Evolutionary conservation across 1,284 basidiomycete species (phyloP).

Genomic region (Golubevia pallescens): DNA sequence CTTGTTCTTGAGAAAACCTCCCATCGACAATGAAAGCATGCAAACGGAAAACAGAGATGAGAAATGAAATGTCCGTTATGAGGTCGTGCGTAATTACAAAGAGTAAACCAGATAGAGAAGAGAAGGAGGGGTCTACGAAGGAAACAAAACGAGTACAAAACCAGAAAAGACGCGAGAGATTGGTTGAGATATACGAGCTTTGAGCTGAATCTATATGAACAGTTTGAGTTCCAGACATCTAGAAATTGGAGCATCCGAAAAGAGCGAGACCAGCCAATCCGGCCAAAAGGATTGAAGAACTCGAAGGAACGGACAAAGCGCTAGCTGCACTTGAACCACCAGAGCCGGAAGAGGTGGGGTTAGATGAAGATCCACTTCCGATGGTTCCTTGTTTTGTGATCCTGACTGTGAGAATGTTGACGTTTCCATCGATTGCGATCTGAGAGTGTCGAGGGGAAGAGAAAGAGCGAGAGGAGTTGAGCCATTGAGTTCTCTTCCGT

Average conservation of each 20-base stretch:
- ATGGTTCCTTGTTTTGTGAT: constrained; percentile 41
- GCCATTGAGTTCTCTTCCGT: background rate
- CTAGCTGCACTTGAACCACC: background rate
- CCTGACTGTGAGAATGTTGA: constrained; percentile 43
- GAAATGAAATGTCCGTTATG: too few species aligned
- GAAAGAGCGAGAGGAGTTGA: background rate
- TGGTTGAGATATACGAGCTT: too few species aligned
- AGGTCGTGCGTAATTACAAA: too few species aligned
- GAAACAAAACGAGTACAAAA: too few species aligned
- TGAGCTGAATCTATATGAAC: too few species aligned
- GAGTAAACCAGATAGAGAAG: too few species aligned
- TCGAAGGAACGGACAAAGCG: background rate
- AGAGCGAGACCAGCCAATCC: constrained; percentile 1
- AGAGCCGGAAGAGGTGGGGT: background rate
- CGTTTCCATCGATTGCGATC: constrained; percentile 45
- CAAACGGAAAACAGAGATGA: too few species aligned
- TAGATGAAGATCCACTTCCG: constrained; percentile 11
- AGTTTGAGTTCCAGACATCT: background rate
- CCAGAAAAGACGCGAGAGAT: too few species aligned
- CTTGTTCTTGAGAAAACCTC: too few species aligned
- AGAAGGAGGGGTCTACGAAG: too few species aligned
- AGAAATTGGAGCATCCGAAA: background rate
- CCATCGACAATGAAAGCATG: too few species aligned
- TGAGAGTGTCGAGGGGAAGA: background rate
- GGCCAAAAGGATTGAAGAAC: background rate